These are phyloP conservation scores for Eucalyptus tenuipes DNA, from an alignment of 345 rosid genomes.

Conservation along the genomic window DNA sequence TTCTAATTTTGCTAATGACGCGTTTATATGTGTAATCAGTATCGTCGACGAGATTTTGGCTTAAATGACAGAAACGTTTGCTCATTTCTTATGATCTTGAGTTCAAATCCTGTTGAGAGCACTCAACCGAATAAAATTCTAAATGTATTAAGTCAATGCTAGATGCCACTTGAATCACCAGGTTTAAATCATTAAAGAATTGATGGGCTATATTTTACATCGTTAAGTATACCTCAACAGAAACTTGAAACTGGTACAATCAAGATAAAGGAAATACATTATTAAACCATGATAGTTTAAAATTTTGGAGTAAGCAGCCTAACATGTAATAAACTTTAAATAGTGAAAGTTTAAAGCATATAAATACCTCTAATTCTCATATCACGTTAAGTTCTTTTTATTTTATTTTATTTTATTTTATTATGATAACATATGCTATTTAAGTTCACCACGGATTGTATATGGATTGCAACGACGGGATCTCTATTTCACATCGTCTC, in stretches of 20 bases:
- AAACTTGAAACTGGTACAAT: too few relatives aligned
- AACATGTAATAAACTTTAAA: not conserved
- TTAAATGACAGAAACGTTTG: not conserved
- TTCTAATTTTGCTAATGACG: not conserved
- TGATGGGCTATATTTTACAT: not conserved
- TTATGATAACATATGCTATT: not conserved
- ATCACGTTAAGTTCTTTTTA: too few relatives aligned
- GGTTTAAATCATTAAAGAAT: not conserved
- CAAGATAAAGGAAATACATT: not conserved
- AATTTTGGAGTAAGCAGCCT: not conserved
- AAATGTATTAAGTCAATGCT: too few relatives aligned
- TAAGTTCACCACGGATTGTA: not conserved
- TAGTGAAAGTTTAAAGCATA: not conserved
- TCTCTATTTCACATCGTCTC: not conserved
- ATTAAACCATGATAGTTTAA: not conserved
- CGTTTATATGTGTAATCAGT: not conserved
- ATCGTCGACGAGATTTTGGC: not conserved
- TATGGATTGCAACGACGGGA: not conserved
- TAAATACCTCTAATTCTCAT: not conserved
- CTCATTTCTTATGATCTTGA: not conserved
- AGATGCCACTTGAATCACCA: not conserved
- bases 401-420: too few relatives aligned
- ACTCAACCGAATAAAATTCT: not conserved
- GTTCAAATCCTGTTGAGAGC: not conserved
- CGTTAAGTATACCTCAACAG: not conserved